Conservation (phyloP, 805 yeast genomes). For the Hanseniaspora osmophila region DNA sequence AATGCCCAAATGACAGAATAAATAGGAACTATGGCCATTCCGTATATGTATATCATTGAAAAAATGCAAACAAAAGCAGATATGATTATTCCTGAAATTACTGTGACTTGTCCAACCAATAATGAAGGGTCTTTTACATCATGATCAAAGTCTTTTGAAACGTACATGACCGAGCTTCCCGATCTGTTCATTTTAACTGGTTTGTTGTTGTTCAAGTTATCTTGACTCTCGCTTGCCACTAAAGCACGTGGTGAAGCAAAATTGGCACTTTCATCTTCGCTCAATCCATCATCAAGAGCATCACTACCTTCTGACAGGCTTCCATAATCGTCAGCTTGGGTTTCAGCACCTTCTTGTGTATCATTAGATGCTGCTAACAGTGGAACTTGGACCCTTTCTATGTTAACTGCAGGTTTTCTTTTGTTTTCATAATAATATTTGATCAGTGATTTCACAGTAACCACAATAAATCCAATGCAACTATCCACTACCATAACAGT, state of each 20-base stretch:
- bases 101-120: conserved; percentile 36
- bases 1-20: conserved; percentile 59
- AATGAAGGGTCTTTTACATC: conserved; percentile 29
- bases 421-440: conserved; percentile 7
- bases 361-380: neutral
- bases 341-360: no score
- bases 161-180: conserved; percentile 15
- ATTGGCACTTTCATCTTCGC: neutral
- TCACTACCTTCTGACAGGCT: neutral
- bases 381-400: neutral
- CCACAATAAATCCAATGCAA: conserved; percentile 59
- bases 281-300: neutral
- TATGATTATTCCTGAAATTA: conserved; percentile 43
- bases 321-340: neutral
- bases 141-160: conserved; percentile 20
- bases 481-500: conserved; percentile 92
- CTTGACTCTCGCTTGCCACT: neutral
- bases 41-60: conserved; percentile 56
- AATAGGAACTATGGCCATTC: conserved; percentile 46
- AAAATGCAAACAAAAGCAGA: conserved; percentile 58
- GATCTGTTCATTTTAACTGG: conserved; percentile 6
- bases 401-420: neutral
- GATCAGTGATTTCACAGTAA: conserved; percentile 32
- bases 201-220: conserved; percentile 9
- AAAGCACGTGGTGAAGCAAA: neutral